Percentiles rank a stretch among this genome's conserved stretches.
phyloP scores from a whole-genome alignment of 441 rosid genomes.

The Sinapis alba region DNA sequence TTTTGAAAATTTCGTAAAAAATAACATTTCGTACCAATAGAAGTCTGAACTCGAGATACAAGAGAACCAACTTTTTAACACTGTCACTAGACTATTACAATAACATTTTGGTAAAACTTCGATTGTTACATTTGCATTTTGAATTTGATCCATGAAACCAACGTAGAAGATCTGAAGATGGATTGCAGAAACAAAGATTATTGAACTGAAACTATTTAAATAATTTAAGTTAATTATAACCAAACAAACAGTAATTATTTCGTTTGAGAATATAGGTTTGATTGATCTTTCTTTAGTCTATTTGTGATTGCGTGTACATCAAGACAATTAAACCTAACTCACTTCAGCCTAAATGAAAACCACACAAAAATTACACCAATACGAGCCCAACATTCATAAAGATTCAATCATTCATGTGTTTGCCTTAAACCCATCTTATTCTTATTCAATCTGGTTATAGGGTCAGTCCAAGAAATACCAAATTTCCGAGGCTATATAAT shows the following conservation, averaged over 20 bases:
- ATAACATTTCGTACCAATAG: background rate
- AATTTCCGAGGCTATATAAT: constrained; percentile 18
- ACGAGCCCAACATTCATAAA: constrained; percentile 17
- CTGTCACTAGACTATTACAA: no score
- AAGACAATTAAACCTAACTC: constrained; percentile 10
- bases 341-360: background rate
- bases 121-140: background rate
- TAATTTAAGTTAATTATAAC: background rate
- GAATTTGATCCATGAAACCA: background rate
- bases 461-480: constrained; percentile 5
- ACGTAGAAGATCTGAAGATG: background rate
- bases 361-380: background rate
- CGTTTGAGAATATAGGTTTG: background rate
- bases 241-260: background rate
- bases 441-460: constrained; percentile 8
- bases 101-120: background rate
- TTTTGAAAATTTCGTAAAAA: background rate
- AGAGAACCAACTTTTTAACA: background rate
- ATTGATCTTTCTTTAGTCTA: background rate
- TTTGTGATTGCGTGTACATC: background rate
- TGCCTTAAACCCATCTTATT: constrained; percentile 5
- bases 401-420: background rate
- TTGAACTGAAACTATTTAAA: background rate
- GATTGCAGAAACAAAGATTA: background rate
- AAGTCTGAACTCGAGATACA: background rate